Base-by-base conservation (phyloP, 2,329 filamentous ascomycete species). In the Ascochyta lentis region DNA sequence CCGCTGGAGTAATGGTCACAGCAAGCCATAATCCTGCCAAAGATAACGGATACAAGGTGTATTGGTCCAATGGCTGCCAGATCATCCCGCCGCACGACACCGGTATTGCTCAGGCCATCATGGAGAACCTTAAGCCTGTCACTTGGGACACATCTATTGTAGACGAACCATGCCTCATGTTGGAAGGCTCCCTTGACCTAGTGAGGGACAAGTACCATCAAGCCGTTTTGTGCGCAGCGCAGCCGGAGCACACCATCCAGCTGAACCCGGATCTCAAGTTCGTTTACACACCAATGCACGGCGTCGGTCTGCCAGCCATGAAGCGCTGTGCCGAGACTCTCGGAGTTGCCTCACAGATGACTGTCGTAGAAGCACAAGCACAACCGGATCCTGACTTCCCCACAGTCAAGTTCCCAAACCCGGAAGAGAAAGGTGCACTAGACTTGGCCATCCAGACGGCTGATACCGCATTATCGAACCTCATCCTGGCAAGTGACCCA, bases 1-100 rank as follows among this genome's bases (percentile, higher is more conserved):
- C 78, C 4, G 86, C 84, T 39, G 86, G 86, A 19, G 77, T 89
- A 27, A 88, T 89, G 85, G 80, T 89, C 34, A 89, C 86, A 13
- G 86, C 86, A 29, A 87, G 84, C 65, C 85, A 87, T 71, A 88
- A 89, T 62, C 85, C 86, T 13, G 82, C 84, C 41, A 77, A 82
- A 62, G 85, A 88, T 67, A 88, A 88, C 66, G 86, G 86, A 19
- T 88, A 88, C 74, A 89, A 89, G 74, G 86, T 89, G 8, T 89
- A 88, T 74, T 87, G 84, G 77, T 78, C 77, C 15, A 88, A 87
- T 65, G 86, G 85, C 2, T 86, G 84, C 64, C 86, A 89, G 68
- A 88, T 89, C 60, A 86, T 88, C 49, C 81, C 84, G 9, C 86
- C 86, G 3, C 81, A 84, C 58, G 86, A 88, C 61, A 75, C 67